Evolutionary conservation across 2,329 filamentous ascomycete species (phyloP), one percentile per base, ranked within the genome.

Genomic region (Coniochaeta sp.): DNA sequence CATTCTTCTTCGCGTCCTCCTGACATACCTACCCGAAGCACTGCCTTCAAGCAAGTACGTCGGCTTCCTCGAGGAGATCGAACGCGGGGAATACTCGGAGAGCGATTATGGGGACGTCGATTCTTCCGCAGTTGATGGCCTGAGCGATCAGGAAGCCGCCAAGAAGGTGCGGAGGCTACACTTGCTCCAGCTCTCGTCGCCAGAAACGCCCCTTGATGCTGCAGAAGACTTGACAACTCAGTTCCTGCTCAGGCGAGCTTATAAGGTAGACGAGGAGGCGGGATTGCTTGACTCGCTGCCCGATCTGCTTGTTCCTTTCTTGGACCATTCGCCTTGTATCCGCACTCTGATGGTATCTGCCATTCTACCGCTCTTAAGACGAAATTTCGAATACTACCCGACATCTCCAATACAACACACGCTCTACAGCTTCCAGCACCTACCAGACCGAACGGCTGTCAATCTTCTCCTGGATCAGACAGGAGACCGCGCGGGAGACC

Each of bases 11-110:
- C 86, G 88, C 52, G 86, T 95, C 59, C 75, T 96, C 24, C 80
- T 96, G 54, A 90, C 88, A 22, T 90, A 88, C 69, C 79, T 96
- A 1, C 91, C 91, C 28, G 90, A 93, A 72, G 87, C 82, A 50
- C 69, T 85, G 6, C 82, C 82, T 6, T 85, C 90, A 6, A 74
- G 73, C n/a, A 71, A 77, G 54, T 93, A 93, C 69, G 76, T 84
- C 19, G 76, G 76, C 16, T 82, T 90, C 58, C 69, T 92, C 19
- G 73, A 81, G 66, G 80, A 85, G 58, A 74, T 92, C 62, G 78
- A 77, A 44, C 74, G 75, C 5, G 77, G 76, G 58, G 72, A 79
- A 22, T 75, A 82, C 44, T 71, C 76, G 31, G 71, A 76, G 24
- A 66, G 71, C 33, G 64, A 71, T 31, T 69, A 76, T 26, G 67